phyloP scores from a whole-genome alignment of 78 protist species.

The Dictyostelium capitatum region DNA sequence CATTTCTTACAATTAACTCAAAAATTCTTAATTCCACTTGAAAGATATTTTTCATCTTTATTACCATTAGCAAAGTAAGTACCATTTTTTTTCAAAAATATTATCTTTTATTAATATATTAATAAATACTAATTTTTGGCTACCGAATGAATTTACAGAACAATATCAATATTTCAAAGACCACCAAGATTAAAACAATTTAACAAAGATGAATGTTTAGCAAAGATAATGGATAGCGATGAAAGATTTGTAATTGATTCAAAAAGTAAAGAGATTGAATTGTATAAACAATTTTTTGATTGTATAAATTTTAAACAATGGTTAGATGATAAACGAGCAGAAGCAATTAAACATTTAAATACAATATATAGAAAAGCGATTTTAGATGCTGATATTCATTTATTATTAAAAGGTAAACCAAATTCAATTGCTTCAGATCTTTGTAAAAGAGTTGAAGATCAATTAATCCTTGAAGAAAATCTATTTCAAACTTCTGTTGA shows the following conservation, averaged over 20 bases:
- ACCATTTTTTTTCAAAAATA: neutral
- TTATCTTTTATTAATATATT: neutral
- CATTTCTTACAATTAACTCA: slow-evolving; percentile 67
- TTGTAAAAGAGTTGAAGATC: slow-evolving; percentile 63
- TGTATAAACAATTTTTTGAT: slow-evolving; percentile 71
- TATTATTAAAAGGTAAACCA: slow-evolving; percentile 29
- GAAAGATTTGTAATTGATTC: slow-evolving; percentile 45
- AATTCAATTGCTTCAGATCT: slow-evolving; percentile 49
- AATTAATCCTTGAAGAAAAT: slow-evolving; percentile 72
- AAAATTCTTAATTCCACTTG: slow-evolving; percentile 83
- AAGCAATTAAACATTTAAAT: slow-evolving; percentile 70
- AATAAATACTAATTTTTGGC: neutral
- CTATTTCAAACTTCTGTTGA: slow-evolving; percentile 67
- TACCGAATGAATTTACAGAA: slow-evolving; percentile 43
- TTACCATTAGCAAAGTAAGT: slow-evolving; percentile 79
- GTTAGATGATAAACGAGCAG: slow-evolving; percentile 65
- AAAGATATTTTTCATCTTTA: slow-evolving; percentile 82
- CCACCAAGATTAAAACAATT: slow-evolving; percentile 74
- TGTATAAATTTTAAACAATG: slow-evolving; percentile 69
- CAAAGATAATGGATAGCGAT: slow-evolving; percentile 12
- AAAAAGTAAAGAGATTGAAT: slow-evolving; percentile 64
- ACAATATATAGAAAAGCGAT: slow-evolving; percentile 51
- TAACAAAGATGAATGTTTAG: slow-evolving; percentile 37
- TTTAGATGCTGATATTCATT: slow-evolving; percentile 48
- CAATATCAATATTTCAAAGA: slow-evolving; percentile 75